Conservation (phyloP, 106 monocot species). For the Xerophyta viscosa region DNA sequence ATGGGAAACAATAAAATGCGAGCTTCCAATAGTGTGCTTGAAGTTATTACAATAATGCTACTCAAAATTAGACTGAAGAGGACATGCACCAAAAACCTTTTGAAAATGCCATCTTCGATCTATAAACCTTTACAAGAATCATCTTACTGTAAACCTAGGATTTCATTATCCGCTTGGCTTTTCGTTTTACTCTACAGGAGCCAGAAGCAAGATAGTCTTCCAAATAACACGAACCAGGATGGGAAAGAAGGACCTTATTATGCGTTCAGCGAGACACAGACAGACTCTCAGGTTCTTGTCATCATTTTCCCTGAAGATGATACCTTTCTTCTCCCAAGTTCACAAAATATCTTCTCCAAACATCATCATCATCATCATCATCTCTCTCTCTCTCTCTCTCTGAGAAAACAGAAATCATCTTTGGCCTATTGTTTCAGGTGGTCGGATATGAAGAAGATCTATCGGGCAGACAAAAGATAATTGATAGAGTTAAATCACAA, state of each 20-base stretch:
- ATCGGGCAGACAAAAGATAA: conserved; percentile 91
- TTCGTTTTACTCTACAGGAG: conserved; percentile 25
- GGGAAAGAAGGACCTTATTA: conserved; percentile 25
- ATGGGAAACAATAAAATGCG: too few species aligned
- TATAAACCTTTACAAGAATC: too few species aligned
- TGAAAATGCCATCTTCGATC: too few species aligned
- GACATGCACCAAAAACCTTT: too few species aligned
- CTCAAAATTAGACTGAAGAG: too few species aligned
- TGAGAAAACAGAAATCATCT: not conserved
- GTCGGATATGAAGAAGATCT: conserved; percentile 98
- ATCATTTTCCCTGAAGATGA: too few species aligned
- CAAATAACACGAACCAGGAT: conserved; percentile 9
- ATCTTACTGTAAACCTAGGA: too few species aligned
- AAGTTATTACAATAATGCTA: too few species aligned
- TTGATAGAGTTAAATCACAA: conserved; percentile 86
- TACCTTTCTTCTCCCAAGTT: too few species aligned
- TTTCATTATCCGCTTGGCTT: not conserved
- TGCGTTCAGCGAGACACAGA: conserved; percentile 93
- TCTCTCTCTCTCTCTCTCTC: not conserved
- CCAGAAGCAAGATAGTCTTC: conserved; percentile 22
- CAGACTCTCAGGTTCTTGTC: conserved; percentile 75
- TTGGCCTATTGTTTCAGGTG: conserved; percentile 42
- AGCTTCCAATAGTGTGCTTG: too few species aligned
- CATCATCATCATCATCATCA: too few species aligned
- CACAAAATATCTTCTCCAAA: too few species aligned